Conservation (phyloP, 169 alveolate genomes). For the Plasmodium sp. region DNA sequence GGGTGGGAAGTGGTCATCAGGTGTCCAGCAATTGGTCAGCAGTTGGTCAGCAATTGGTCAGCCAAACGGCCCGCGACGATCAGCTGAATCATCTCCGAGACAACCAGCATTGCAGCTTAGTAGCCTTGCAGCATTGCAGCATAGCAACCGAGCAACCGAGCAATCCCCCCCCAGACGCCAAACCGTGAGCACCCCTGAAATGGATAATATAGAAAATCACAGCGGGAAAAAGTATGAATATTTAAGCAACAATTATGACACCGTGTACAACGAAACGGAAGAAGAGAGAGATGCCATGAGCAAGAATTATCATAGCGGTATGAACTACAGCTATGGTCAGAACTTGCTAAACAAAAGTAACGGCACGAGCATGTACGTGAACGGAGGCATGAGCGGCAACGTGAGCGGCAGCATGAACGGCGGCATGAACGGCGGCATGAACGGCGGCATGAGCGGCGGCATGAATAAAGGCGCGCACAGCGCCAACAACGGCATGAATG, state of each 20-base stretch:
- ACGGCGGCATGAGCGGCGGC: not conserved
- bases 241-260: slow-evolving; percentile 34
- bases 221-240: slow-evolving; percentile 56
- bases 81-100: not conserved
- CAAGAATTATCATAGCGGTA: slow-evolving; percentile 6
- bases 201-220: slow-evolving; percentile 61
- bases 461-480: not conserved
- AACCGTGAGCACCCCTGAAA: not conserved
- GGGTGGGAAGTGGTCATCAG: not conserved
- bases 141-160: not conserved
- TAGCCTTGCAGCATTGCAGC: no score
- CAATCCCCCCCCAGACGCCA: not conserved
- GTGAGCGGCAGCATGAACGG: not conserved
- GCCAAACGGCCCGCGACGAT: not conserved
- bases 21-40: not conserved
- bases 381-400: slow-evolving; percentile 1
- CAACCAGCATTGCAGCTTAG: not conserved
- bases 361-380: not conserved
- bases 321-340: slow-evolving; percentile 15
- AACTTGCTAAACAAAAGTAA: slow-evolving; percentile 1
- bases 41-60: not conserved
- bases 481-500: not conserved
- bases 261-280: slow-evolving; percentile 15
- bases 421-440: not conserved
- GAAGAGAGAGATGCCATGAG: slow-evolving; percentile 10